A percentile compares a stretch with the other conserved stretches of the same genome.
Evolutionary conservation across 2,329 filamentous ascomycete species (phyloP).

Genomic region (Cladophialophora immunda): DNA sequence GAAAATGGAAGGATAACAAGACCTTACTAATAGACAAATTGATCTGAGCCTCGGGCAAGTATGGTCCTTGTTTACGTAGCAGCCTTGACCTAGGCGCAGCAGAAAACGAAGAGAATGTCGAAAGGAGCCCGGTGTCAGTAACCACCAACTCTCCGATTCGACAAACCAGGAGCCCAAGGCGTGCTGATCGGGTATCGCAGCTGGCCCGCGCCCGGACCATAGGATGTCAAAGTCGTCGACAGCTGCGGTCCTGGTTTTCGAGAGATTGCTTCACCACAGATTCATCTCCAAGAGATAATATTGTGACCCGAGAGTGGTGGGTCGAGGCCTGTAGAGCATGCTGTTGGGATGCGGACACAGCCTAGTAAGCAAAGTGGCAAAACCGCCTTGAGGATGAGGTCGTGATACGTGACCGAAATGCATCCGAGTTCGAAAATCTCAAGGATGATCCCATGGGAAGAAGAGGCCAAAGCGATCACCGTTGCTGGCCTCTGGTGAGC

Average conservation of each 20-base stretch:
- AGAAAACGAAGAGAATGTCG: background rate
- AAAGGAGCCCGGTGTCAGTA: background rate
- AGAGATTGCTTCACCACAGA: background rate
- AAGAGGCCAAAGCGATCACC: background rate
- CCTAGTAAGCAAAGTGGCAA: background rate
- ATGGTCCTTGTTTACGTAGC: background rate
- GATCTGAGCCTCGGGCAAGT: background rate
- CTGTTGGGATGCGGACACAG: background rate
- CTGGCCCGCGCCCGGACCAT: background rate
- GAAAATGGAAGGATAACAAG: background rate
- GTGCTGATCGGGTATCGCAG: background rate
- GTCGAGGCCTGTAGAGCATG: background rate
- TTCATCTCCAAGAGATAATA: background rate
- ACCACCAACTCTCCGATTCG: background rate
- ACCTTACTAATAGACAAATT: background rate
- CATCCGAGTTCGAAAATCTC: background rate
- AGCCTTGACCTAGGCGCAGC: background rate
- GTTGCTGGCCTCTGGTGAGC: background rate
- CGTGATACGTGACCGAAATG: background rate
- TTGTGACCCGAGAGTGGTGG: background rate
- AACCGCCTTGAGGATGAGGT: background rate
- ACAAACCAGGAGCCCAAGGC: background rate
- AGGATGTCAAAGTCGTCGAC: background rate
- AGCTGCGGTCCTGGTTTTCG: background rate
- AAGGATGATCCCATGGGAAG: background rate